Evolutionary conservation across 108 stramenopile genomes (phyloP).

Genomic region (Seminavis robusta): DNA sequence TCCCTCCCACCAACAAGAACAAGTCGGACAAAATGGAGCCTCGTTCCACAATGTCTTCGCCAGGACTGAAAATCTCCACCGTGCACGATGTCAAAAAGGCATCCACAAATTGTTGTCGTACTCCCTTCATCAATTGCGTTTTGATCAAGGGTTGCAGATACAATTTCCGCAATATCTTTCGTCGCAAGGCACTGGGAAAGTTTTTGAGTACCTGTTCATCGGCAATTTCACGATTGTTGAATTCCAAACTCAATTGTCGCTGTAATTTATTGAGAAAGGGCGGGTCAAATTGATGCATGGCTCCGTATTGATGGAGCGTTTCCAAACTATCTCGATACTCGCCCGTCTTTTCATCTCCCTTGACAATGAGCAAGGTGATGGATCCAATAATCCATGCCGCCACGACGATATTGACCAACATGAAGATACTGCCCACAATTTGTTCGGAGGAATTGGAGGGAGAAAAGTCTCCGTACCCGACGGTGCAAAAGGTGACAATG

Average conservation of each 20-base stretch:
- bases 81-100: constrained; percentile 45
- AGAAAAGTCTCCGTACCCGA: constrained; percentile 43
- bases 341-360: constrained; percentile 44
- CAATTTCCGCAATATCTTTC: constrained; percentile 39
- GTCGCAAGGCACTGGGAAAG: constrained; percentile 44
- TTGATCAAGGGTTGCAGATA: constrained; percentile 31
- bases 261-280: constrained; percentile 21
- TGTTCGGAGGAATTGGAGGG: constrained; percentile 35
- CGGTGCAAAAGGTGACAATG: constrained; percentile 48
- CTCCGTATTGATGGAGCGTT: constrained; percentile 13
- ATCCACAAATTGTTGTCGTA: constrained; percentile 53
- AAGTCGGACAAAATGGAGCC: constrained; percentile 45
- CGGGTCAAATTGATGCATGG: constrained; percentile 40
- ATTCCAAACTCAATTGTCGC: constrained; percentile 36
- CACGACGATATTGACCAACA: constrained; percentile 40
- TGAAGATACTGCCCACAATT: constrained; percentile 33
- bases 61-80: constrained; percentile 52
- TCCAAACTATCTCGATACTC: constrained; percentile 43
- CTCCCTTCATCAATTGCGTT: constrained; percentile 35
- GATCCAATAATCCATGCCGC: constrained; percentile 42
- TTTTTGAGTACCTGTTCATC: constrained; percentile 45
- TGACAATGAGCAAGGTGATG: constrained; percentile 48
- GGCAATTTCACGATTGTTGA: constrained; percentile 41
- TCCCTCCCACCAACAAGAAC: constrained; percentile 45
- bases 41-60: constrained; percentile 44